Base-by-base conservation (phyloP, 1,284 basidiomycete genomes). In the Neolentinus lepideus region DNA sequence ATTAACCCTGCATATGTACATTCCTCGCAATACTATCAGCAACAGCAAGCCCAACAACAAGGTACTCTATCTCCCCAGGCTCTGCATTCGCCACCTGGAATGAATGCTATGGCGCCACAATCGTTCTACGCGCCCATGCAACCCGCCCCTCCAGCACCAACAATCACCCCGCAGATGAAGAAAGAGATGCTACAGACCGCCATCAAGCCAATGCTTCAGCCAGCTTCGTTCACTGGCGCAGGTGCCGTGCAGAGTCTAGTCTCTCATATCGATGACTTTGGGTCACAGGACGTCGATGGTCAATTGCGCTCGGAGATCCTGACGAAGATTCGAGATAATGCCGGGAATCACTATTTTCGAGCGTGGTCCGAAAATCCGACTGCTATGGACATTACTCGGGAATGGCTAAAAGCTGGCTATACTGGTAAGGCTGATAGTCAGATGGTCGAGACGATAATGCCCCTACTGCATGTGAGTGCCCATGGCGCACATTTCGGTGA, bases 291-390 rank as follows among this genome's bases (percentile, higher is more conserved):
- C 21, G 81, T 90, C 21, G 85, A 88, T 53, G 70, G 79, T 6
- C 58, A 70, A 12, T 76, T 76, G 11, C 83, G 88, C 1, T 64
- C 84, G 57, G 85, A 90, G 63, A 82, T 90, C 53, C 68, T 90
- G 56, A 86, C 83, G 14, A 84, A 84, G 69, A 88, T 92, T 60
- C 77, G 90, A 60, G 89, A 92, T 67, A 81, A 84, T 54, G 90
- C 90, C 22, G 85, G 84, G 35, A 90, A 90, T 66, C 85, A 89
- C 64, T 92, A 91, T 65, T 91, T 88, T 66, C 81, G 87, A 50
- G 88, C 88, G 3, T 92, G 88, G 89, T 77, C 82, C 21, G 88
- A 89, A 67, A 89, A 88, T 66, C 22, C 67, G 46, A 69, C 69
- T 52, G 90, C 88, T 21, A 83, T 92, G 74, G 85, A 87, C 57